A percentile compares a stretch with the other conserved stretches of the same genome.
phyloP scores from a whole-genome alignment of 129 eudicot species.

The Flaveria trinervia region DNA sequence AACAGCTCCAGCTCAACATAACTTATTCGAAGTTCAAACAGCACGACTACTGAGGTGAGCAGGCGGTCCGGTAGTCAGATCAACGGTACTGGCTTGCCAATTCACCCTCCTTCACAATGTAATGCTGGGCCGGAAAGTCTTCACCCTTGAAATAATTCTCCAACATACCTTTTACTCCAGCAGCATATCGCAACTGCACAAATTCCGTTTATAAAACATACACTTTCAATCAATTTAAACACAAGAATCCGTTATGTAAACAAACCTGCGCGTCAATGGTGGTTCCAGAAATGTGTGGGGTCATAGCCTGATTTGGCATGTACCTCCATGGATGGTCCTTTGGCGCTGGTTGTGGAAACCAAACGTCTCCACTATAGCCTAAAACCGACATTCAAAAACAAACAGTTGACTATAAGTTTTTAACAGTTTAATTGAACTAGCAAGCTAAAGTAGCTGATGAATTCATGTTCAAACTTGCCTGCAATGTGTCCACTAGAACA shows the following conservation, averaged over 20 bases:
- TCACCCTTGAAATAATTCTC: conserved; percentile 96
- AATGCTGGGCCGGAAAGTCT: conserved; percentile 77
- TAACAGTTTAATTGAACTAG: not conserved
- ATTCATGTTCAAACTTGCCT: conserved; percentile 48
- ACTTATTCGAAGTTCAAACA: conserved; percentile 21
- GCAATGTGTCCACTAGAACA: conserved; percentile 90
- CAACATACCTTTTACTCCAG: conserved; percentile 91
- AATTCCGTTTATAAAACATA: not conserved
- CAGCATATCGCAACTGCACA: conserved; percentile 85
- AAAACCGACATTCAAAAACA: conserved; percentile 3
- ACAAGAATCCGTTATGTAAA: not conserved
- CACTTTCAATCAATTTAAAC: not conserved
- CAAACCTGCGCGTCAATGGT: conserved; percentile 94
- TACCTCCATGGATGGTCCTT: conserved; percentile 99
- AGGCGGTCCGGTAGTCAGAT: conserved; percentile 1
- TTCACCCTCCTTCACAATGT: conserved; percentile 98
- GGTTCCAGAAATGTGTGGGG: conserved; percentile 98
- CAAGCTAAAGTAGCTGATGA: not conserved
- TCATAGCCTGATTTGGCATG: conserved; percentile 99
- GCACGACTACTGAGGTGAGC: not conserved
- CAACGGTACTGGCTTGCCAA: conserved; percentile 90
- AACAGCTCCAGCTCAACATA: conserved; percentile 16
- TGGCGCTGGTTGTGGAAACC: conserved; percentile 99
- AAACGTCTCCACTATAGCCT: conserved; percentile 99
- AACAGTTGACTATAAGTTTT: not conserved